Base-by-base conservation (phyloP, 352 stramenopile species). In the Phytopythium helicoides region DNA sequence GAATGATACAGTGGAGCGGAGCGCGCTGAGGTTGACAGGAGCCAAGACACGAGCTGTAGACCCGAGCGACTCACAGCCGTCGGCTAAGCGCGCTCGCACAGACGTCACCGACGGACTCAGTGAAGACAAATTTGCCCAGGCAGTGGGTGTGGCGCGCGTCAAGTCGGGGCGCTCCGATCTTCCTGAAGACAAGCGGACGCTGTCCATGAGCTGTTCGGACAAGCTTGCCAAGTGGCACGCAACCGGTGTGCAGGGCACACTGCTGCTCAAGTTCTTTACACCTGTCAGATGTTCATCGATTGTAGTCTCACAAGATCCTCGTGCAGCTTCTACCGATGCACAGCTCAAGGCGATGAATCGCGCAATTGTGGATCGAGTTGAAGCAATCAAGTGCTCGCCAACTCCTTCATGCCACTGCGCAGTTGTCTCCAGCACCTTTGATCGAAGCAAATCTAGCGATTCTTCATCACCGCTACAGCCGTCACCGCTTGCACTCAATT, bases 131-230 rank as follows among this genome's bases (percentile, higher is more conserved):
- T 52, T 52, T 12, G 64, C 70, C 12, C 89, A 97, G 70, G 18
- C 62, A 3, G 52, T 94, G 11, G 87, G 89, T 33, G 66, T 86
- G 50, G 68, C 94, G 9, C 86, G 93, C 18, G 75, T 91, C 38
- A 98, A 98, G 56, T 95, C 92, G 6, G 93, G 92, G 42, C 77
- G 93, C 31, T 98, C 93, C 1, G 95, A 98, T 65, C 66, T 98
- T 18, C 81, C 88, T 10, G 25, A 53, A 18, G 72, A 90, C 49
- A 88, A 95, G 44, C 86, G 92, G 66, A 96, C 87, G 47, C 65
- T 86, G 35, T 96, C 83, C 3, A 96, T 98, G 87, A 97, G 90
- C 38, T 98, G 93, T 64, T 96, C 84, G 10, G 91, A 98, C 62
- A 98, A 98, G 71, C 40, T 98, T 44, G 77, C 87, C 33, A 81